Conservation (phyloP, 768 basidiomycete species). For the Hericium coralloides region DNA sequence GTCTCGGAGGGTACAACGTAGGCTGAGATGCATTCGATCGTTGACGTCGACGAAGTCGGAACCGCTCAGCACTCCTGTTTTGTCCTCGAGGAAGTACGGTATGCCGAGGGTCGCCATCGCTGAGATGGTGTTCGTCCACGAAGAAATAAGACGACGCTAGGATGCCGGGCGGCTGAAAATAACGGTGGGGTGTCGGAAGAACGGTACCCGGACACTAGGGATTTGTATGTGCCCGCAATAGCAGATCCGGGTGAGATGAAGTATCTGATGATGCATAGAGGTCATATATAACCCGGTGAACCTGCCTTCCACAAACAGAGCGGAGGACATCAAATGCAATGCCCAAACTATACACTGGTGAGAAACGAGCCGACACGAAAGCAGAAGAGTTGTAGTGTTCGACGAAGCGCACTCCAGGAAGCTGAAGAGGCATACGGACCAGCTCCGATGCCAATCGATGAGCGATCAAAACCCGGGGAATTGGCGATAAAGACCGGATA, state of each 20-base stretch:
- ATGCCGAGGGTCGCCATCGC: constrained; percentile 41
- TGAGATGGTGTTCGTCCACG: not conserved
- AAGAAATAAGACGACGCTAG: not conserved
- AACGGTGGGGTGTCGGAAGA: not conserved
- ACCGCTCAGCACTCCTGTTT: constrained; percentile 40
- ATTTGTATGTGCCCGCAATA: not conserved
- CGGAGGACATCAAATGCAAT: too few species aligned
- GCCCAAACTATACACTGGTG: too few species aligned
- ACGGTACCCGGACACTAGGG: not conserved
- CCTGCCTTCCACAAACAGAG: too few species aligned
- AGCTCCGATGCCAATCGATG: not conserved
- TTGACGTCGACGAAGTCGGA: constrained; percentile 57
- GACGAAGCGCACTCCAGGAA: too few species aligned
- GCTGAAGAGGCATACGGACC: not conserved
- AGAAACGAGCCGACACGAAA: too few species aligned
- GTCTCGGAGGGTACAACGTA: constrained; percentile 39
- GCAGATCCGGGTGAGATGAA: not conserved
- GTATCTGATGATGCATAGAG: not conserved
- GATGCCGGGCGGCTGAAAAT: not conserved
- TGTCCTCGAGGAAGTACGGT: constrained; percentile 59
- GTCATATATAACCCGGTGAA: not conserved
- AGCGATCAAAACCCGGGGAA: not conserved
- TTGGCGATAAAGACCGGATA: not conserved
- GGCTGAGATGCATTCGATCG: constrained; percentile 43
- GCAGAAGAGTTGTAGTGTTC: too few species aligned